Evolutionary conservation across 331 rosid species (phyloP).

Genomic region (Rosa hybrid): DNA sequence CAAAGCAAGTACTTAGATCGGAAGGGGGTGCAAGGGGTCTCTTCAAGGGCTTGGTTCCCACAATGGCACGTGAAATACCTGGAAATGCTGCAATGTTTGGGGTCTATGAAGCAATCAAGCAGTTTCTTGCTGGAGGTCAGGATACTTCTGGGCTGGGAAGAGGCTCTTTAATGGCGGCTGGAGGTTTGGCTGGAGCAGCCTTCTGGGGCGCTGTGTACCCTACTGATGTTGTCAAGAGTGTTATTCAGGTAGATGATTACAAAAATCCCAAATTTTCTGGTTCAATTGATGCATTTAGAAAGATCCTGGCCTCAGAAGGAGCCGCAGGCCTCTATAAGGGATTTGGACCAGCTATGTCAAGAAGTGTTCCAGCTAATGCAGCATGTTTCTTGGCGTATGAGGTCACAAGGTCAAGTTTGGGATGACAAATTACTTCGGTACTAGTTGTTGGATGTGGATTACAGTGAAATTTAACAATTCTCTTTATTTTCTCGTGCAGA

Average conservation of each 20-base stretch:
- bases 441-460: conserved; percentile 1
- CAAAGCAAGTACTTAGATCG: conserved; percentile 71
- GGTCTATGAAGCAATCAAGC: conserved; percentile 83
- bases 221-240: conserved; percentile 95
- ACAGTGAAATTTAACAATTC: conserved; percentile 12
- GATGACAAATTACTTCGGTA: conserved; percentile 36
- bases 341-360: conserved; percentile 90
- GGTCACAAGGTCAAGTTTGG: conserved; percentile 81
- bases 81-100: conserved; percentile 97
- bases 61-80: conserved; percentile 88
- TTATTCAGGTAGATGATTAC: conserved; percentile 81
- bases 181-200: conserved; percentile 89
- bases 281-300: conserved; percentile 75
- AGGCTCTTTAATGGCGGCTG: conserved; percentile 77
- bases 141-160: conserved; percentile 81
- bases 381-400: conserved; percentile 98
- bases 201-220: conserved; percentile 81
- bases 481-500: conserved; percentile 9
- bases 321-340: conserved; percentile 83
- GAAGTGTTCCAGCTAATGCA: conserved; percentile 95
- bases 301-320: conserved; percentile 72
- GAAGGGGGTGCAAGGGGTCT: conserved; percentile 92
- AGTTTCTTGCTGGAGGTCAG: conserved; percentile 69
- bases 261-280: conserved; percentile 85
- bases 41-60: conserved; percentile 86